Base-by-base conservation (phyloP, 192 early-diverging fungal species). In the Linnemannia zychae region DNA sequence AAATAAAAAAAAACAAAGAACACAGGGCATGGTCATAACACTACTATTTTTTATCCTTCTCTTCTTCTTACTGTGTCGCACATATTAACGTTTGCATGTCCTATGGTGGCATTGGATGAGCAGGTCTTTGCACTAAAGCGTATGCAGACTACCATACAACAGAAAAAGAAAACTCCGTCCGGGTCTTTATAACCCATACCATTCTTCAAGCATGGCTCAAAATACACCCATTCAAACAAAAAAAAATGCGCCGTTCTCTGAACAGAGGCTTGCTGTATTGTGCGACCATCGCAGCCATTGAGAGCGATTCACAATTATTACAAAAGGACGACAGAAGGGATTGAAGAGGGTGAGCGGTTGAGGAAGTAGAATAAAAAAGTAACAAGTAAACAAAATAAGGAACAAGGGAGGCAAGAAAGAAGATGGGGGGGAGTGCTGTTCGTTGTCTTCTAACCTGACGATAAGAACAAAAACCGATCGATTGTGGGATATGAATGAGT, bases 221-320 rank as follows among this genome's bases (percentile, higher is more conserved):
- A 44, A 44, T 3, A 9, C 4, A 44, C 40, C 3, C 40, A n/a
- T 44, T 44, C 40, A 44, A 44, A 9, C 40, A 44, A 5, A 63
- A 33, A 31, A 33, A 15, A 31, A 63, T 63, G 3, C 57, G 57
- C 57, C 28, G 57, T 31, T 63, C n/a, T 57, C 24, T 22, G 7
- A 60, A 33, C 12, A 28, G n/a, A n/a, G 40, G 9, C 40, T 44
- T 44, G 40, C 9, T 6, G 40, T 9, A 44, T 44, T 57, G 53
- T 28, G n/a, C 24, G 24, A 57, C 53, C 50, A 52, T 52, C 20
- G 9, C 52, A 57, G 22, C 52, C 53, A 60, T 9, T 63, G 57
- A 63, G 57, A 63, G 57, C 57, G 57, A 63, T 33, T 63, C 57
- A 15, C 57, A 63, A n/a, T n/a, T n/a, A n/a, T n/a, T n/a, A n/a